Evolutionary conservation across 495 filamentous ascomycete genomes (phyloP).

Genomic region (Pseudevernia furfuracea): DNA sequence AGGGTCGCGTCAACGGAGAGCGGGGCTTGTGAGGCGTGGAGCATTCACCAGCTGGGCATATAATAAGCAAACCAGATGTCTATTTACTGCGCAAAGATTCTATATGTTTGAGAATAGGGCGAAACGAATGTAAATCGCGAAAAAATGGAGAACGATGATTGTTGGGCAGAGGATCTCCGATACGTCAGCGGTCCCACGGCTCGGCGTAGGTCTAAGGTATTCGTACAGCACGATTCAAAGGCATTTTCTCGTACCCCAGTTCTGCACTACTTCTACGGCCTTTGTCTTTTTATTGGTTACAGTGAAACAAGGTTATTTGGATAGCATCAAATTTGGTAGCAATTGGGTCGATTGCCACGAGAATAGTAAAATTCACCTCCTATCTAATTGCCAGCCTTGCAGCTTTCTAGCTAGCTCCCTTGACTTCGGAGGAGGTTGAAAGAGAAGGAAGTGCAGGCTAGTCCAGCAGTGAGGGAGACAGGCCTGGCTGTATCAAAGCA

Average conservation of each 20-base stretch:
- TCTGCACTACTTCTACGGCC: neutral
- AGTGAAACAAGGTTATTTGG: neutral
- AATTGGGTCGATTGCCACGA: slow-evolving; percentile 8
- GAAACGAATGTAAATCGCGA: neutral
- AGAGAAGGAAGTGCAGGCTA: slow-evolving; percentile 5
- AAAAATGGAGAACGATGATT: neutral
- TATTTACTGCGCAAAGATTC: neutral
- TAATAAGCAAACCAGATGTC: neutral
- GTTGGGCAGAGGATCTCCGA: neutral
- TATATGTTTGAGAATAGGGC: neutral
- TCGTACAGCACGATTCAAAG: neutral
- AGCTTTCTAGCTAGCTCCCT: slow-evolving; percentile 12
- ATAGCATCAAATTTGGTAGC: neutral
- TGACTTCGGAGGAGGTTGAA: neutral
- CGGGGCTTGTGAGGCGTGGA: neutral
- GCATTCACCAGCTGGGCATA: neutral
- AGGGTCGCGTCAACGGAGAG: neutral
- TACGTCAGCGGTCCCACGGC: neutral
- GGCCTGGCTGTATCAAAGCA: neutral
- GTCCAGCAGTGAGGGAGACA: slow-evolving; percentile 2
- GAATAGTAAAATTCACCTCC: slow-evolving; percentile 4
- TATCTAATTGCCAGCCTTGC: slow-evolving; percentile 7
- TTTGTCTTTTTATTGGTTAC: neutral
- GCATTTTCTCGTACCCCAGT: neutral
- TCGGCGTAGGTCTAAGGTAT: neutral